These are phyloP conservation scores for Drechslerella dactyloides DNA, from an alignment of 2,329 filamentous ascomycete genomes.

Conservation along the genomic window DNA sequence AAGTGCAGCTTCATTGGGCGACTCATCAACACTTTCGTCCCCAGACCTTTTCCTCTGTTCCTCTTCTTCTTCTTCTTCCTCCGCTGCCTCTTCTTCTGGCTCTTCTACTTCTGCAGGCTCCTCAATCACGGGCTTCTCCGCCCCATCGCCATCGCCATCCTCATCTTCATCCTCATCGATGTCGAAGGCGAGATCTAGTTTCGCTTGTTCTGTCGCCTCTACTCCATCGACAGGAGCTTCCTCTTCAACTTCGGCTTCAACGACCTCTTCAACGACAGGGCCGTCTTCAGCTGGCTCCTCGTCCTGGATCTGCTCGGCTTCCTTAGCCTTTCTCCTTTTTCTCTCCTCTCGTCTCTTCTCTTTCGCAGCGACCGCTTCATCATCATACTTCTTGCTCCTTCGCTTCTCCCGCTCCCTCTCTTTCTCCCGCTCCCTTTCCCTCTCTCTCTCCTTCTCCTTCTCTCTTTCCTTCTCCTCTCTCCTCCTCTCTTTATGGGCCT, in stretches of 20 bases:
- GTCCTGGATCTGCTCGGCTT: slow-evolving; percentile 16
- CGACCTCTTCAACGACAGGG: slow-evolving; percentile 1
- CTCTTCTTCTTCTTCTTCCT: slow-evolving; percentile 17
- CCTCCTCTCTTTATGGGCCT: background rate
- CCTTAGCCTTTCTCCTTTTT: slow-evolving; percentile 20
- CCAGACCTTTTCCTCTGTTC: slow-evolving; percentile 16
- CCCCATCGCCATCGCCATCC: slow-evolving; percentile 17
- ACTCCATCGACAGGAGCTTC: slow-evolving; percentile 23
- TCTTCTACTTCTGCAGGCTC: slow-evolving; percentile 1
- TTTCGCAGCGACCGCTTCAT: slow-evolving; percentile 17
- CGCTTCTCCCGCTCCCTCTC: slow-evolving; percentile 30
- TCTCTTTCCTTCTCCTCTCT: slow-evolving; percentile 38
- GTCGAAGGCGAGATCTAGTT: slow-evolving; percentile 32
- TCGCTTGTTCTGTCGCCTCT: slow-evolving; percentile 8
- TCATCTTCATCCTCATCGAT: slow-evolving; percentile 32
- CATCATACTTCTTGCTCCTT: slow-evolving; percentile 23
- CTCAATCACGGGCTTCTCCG: slow-evolving; percentile 2
- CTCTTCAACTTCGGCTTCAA: slow-evolving; percentile 10
- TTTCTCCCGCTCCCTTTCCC: slow-evolving; percentile 31
- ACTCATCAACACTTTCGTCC: slow-evolving; percentile 8
- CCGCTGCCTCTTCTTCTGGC: background rate
- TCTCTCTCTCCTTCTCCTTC: slow-evolving; percentile 38
- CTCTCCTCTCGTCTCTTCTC: slow-evolving; percentile 39
- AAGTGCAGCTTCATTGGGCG: slow-evolving; percentile 14
- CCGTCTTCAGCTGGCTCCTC: slow-evolving; percentile 30